Evolutionary conservation across 2,329 filamentous ascomycete species (phyloP), one percentile per base, ranked within the genome.

Genomic region (Penicillium decumbens): DNA sequence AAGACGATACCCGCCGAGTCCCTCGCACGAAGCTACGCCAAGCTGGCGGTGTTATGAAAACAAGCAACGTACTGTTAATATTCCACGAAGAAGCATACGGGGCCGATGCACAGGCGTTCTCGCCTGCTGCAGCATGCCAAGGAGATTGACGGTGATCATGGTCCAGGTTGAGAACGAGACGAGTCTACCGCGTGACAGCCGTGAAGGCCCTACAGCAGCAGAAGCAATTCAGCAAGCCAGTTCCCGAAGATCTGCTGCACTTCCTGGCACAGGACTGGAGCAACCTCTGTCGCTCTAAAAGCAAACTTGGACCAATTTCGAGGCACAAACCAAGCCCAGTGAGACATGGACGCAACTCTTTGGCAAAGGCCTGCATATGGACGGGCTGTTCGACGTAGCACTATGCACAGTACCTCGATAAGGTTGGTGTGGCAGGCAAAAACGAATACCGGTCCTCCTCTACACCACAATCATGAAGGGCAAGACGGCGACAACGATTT

Each of bases 161-260:
- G 72, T 80, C 0, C 78, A 81, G 53, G 77, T 81, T n/a, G 75
- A 81, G 60, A 81, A 81, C 37, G 78, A 81, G 63, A 71, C 70
- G 0, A 78, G 79, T 0, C 51, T 80, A 0, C 64, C 80, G 0
- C 77, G 77, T 0, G 78, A 80, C 55, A 79, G 73, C 6, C 68
- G 77, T 20, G 79, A 80, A 55, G 65, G 73, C 2, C 75, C 70
- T 3, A 56, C 58, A 1, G 58, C 60, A 5, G 77, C 75, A 1
- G 65, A 59, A 68, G 42, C 67, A 58, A 0, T 80, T 79, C 56
- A 48, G 49, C 3, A 53, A 66, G 24, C 51, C 67, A 4, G 67
- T 75, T 8, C 72, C 73, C 0, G 41, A 59, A 6, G 65, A 73
- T 1, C 57, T 75, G 6, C 45, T 72, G 24, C 54, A 62, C 29